Evolutionary conservation across 2,329 filamentous ascomycete species (phyloP), one percentile per base, ranked within the genome.

Genomic region (Xylaria polymorpha): DNA sequence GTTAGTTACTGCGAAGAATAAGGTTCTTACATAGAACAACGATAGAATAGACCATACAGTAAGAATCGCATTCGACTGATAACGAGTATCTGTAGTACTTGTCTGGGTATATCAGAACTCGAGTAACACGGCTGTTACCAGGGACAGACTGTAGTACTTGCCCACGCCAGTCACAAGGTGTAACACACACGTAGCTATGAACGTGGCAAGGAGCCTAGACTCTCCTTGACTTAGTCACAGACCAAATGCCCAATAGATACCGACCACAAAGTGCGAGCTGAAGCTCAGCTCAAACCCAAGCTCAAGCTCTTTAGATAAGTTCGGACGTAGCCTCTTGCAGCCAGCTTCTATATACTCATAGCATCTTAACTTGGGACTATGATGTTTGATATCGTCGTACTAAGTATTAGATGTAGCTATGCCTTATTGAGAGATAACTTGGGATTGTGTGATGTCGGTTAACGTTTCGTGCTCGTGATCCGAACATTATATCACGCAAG

Each of bases 281-380:
- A 39, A 39, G 32, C 51, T 56, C 32, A 37, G 51, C 51, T 56
- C n/a, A 51, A 51, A 14, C 46, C n/a, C 20, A 48, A 48, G 12
- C 14, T 50, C 20, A 35, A 35, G 35, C 35, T 37, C 20, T 29
- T 29, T 29, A 1, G 22, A 12, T 18, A 29, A 29, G 46, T 50
- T 29, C 6, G 22, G 20, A 50, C 18, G 12, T 29, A 14, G 10
- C 20, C 46, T n/a, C 46, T 48, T 48, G 20, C 20, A 48, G 46
- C 22, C 14, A 25, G 22, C 5, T 25, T 48, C 25, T 14, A 12
- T 46, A 8, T 53, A 32, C 14, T 35, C 2, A 15, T 20, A 35
- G 29, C 18, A 53, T 37, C 29, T n/a, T 29, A 53, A 53, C 25
- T 29, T 51, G n/a, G n/a, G n/a, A n/a, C 25, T 15, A 53, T 35